phyloP scores from a whole-genome alignment of 108 stramenopile genomes.

The Nitzschia inconspicua region DNA sequence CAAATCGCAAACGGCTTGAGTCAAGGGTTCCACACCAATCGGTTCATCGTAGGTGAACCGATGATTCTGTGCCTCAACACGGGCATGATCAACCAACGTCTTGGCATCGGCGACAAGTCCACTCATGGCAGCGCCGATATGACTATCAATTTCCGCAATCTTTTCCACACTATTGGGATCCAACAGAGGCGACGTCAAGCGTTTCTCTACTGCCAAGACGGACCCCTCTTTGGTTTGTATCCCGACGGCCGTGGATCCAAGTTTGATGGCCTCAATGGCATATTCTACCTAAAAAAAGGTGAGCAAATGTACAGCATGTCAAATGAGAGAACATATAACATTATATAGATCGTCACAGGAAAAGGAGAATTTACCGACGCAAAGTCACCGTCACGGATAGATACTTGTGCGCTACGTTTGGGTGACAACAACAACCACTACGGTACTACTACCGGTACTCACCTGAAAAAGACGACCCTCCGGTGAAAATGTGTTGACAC shows the following conservation, averaged over 20 bases:
- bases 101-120: constrained; percentile 97
- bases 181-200: constrained; percentile 90
- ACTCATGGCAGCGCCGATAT: constrained; percentile 97
- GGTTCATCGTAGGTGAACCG: constrained; percentile 98
- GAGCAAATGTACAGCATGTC: not conserved
- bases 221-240: constrained; percentile 93
- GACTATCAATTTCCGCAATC: constrained; percentile 96
- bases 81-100: constrained; percentile 97
- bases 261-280: constrained; percentile 97
- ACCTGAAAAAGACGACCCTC: constrained; percentile 98
- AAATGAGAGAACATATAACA: not conserved
- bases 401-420: too few relatives aligned
- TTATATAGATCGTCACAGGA: not conserved
- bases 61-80: constrained; percentile 99
- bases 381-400: not conserved
- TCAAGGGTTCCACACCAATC: constrained; percentile 96
- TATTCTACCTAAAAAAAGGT: constrained; percentile 83
- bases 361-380: not conserved
- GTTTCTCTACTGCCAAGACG: constrained; percentile 97
- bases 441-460: constrained; percentile 3
- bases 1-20: constrained; percentile 98
- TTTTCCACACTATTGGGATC: constrained; percentile 95
- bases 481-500: constrained; percentile 99
- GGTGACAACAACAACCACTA: too few relatives aligned
- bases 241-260: constrained; percentile 98